Base-by-base conservation (phyloP, 768 basidiomycete species). In the Hysterangium stoloniferum region DNA sequence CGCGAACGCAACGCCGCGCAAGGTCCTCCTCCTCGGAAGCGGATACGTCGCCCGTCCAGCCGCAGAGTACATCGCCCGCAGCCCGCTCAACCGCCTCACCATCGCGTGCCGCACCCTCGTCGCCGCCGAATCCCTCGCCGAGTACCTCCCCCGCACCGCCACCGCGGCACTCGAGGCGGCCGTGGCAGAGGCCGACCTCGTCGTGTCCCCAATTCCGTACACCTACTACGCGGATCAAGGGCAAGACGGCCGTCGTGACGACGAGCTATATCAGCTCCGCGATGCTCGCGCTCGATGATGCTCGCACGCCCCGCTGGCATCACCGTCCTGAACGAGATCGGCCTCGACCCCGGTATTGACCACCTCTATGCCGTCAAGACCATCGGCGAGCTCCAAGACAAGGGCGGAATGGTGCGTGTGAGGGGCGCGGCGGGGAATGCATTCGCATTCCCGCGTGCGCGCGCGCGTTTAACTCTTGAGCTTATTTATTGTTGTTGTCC, bases 171-270 rank as follows among this genome's bases (percentile, higher is more conserved):
- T 99, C 36, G 88, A 94, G 59, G 75, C 74, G 15, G 82, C 82
- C 40, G 77, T 99, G 50, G 86, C 86, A 19, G 82, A 78, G 40
- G 84, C 89, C 65, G 92, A 98, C 66, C 78, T 97, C 44, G 91
- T 98, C 65, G 88, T 98, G 63, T 94, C 91, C 6, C 80, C 98
- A 62, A 94, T 99, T 57, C 96, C 96, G 0, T 98, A 98, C 75
- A 90, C 82, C 48, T 73, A 82, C 73, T 95, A 98, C 65, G 81
- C 82, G 15, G 72, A 88, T 94, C 74, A 82, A 81, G 67, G 71
- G 79, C 61, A 93, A 90, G 72, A 91, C 86, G 27, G 73, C 96
- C 64, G 93, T 97, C 32, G 91, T 99, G 58, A 98, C 96, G 33
- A 98, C 96, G 20, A 88, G 85, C 53, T 98, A 99, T 64, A 82